These are phyloP conservation scores for Cercophora samala DNA, from an alignment of 495 filamentous ascomycete species.

Conservation along the genomic window DNA sequence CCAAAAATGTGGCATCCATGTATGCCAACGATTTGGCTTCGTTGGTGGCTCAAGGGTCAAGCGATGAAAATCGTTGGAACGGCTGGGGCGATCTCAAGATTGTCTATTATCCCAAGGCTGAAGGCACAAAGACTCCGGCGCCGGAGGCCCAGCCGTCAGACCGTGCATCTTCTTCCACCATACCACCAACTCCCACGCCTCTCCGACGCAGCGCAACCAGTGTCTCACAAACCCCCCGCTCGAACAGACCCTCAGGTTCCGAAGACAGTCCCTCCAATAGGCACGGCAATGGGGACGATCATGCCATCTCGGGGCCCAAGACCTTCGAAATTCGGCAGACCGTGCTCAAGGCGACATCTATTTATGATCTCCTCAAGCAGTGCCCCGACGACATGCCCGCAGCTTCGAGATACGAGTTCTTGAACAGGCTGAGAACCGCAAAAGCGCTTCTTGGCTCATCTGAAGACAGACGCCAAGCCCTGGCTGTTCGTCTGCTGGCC, in stretches of 20 bases:
- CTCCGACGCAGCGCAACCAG: constrained; percentile 46
- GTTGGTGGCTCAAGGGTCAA: constrained; percentile 51
- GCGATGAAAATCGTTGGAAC: constrained; percentile 44
- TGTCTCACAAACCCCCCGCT: constrained; percentile 37
- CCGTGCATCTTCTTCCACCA: constrained; percentile 17
- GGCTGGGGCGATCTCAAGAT: constrained; percentile 52
- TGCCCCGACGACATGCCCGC: constrained; percentile 65
- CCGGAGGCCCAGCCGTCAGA: constrained; percentile 16
- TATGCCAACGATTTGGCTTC: constrained; percentile 76
- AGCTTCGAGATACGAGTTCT: constrained; percentile 74
- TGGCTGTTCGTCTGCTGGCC: constrained; percentile 78
- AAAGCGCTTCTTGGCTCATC: constrained; percentile 65
- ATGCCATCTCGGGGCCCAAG: constrained; percentile 48
- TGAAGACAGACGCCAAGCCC: constrained; percentile 66
- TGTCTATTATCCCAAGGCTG: constrained; percentile 43
- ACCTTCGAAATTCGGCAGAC: constrained; percentile 68
- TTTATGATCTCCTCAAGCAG: constrained; percentile 64
- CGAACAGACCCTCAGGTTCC: constrained; percentile 23
- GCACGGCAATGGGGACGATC: constrained; percentile 50
- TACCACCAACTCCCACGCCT: constrained; percentile 45
- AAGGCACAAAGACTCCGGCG: constrained; percentile 10
- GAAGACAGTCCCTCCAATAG: constrained; percentile 43
- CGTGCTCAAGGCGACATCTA: constrained; percentile 55
- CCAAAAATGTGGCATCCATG: constrained; percentile 49
- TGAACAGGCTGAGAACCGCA: constrained; percentile 80